Evolutionary conservation across 495 filamentous ascomycete genomes (phyloP).

Genomic region (Daldinia childiae): DNA sequence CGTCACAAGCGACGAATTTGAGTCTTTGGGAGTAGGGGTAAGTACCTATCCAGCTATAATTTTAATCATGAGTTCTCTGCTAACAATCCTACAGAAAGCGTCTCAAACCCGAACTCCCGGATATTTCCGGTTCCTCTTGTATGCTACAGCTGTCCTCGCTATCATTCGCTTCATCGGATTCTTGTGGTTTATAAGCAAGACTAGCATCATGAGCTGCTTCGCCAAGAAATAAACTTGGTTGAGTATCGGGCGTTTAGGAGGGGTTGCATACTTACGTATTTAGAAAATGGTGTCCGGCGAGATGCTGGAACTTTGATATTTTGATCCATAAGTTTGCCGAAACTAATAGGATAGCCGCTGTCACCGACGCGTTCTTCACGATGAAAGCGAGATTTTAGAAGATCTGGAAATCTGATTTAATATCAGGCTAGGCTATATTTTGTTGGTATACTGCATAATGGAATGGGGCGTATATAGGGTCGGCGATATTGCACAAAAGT

Average conservation of each 20-base stretch:
- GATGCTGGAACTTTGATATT: not conserved
- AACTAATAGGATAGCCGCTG: too few relatives aligned
- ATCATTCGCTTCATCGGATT: constrained; percentile 89
- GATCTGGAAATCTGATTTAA: too few relatives aligned
- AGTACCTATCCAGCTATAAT: constrained; percentile 50
- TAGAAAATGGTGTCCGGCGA: not conserved
- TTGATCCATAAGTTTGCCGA: not conserved
- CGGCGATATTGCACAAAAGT: not conserved
- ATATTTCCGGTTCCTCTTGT: constrained; percentile 93
- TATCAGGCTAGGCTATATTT: too few relatives aligned
- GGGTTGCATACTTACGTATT: not conserved
- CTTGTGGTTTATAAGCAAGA: constrained; percentile 78
- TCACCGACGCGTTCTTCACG: too few relatives aligned
- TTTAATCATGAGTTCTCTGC: not conserved
- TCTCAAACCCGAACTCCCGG: constrained; percentile 72
- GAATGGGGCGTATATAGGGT: not conserved
- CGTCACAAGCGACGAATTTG: constrained; percentile 86
- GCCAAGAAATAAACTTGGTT: not conserved
- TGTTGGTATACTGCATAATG: not conserved
- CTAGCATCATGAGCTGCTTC: not conserved
- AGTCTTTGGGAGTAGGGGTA: constrained; percentile 87
- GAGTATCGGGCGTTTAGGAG: not conserved
- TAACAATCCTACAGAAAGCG: not conserved
- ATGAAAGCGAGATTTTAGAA: too few relatives aligned
- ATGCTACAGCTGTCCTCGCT: constrained; percentile 84